Evolutionary conservation across 163 green algal species (phyloP), one percentile per base, ranked within the genome.

Genomic region (Prototheca wickerhamii): DNA sequence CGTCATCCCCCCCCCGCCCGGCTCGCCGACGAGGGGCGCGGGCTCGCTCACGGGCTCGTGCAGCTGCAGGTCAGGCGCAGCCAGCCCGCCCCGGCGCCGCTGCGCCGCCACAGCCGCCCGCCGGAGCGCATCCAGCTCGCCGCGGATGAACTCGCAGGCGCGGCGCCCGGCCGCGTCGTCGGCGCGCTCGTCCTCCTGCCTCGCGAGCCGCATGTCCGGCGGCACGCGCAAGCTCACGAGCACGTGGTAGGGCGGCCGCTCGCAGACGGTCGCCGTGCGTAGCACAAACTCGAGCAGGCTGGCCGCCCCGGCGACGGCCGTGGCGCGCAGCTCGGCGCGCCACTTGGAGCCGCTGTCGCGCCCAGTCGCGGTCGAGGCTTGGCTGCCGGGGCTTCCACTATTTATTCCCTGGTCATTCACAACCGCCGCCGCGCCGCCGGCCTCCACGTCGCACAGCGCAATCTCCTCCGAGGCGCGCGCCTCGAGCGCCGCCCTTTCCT

Each of bases 231-330:
- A 12, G 1, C 4, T 40, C 3, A 60, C 67, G 26, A 74, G 31
- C 42, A 78, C 31, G 40, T 76, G 76, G 61, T 76, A 57, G 18
- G 76, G 65, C 2, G 72, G 67, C 2, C 72, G 72, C 56, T 83
- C 76, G 3, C 60, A 58, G 3, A 56, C 46, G 23, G 59, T 74
- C 46, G 69, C 76, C 10, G 70, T 42, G 2, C 58, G 44, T 15
- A 55, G 37, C 58, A 76, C 20, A 31, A 83, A 83, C 56, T 77
- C 69, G 21, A 28, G 31, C 53, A 70, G 32, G 33, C 40, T 29
- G 18, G 20, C 46, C 20, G 46, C 46, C 46, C 10, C 37, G 37
- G 37, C 10, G 37, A 15, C 15, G 15, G 37, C 37, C 37, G 37
- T 15, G 10, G 15, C 10, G 10, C 37, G 10, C 37, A 44, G 37